Evolutionary conservation across 441 rosid genomes (phyloP).

Genomic region (Erodium texanum): DNA sequence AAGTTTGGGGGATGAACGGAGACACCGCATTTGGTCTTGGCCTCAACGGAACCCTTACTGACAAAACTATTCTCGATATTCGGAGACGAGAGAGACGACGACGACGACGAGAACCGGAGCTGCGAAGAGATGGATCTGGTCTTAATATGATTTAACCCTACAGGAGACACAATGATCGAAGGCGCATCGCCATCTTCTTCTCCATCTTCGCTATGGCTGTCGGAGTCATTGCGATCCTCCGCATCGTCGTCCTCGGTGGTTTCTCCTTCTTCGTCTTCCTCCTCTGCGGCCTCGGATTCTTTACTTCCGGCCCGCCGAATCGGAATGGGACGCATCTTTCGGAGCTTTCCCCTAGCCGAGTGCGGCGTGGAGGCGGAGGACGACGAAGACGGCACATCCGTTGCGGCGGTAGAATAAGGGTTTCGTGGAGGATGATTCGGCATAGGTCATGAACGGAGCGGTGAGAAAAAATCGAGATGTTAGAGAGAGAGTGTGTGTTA

Average conservation of each 20-base stretch:
- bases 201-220: background rate
- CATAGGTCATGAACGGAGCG: background rate
- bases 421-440: too few species aligned
- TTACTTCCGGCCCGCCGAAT: background rate
- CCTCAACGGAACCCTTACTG: constrained; percentile 22
- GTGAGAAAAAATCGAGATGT: too few species aligned
- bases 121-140: constrained; percentile 62
- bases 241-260: constrained; percentile 10
- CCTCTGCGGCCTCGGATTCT: constrained; percentile 6
- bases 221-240: background rate
- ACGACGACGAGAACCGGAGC: constrained; percentile 40
- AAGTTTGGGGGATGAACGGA: constrained; percentile 22
- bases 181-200: constrained; percentile 20
- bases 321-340: constrained; percentile 4
- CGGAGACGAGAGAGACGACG: constrained; percentile 23
- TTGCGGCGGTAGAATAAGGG: background rate
- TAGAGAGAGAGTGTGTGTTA: background rate
- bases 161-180: constrained; percentile 45
- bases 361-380: constrained; percentile 13
- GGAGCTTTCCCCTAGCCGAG: background rate
- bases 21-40: constrained; percentile 25
- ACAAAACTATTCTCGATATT: constrained; percentile 15
- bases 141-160: constrained; percentile 67
- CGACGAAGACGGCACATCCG: background rate
- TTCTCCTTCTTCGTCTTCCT: background rate